Conservation (phyloP, 176 grass and related monocot species). For the Oryza meridionalis region DNA sequence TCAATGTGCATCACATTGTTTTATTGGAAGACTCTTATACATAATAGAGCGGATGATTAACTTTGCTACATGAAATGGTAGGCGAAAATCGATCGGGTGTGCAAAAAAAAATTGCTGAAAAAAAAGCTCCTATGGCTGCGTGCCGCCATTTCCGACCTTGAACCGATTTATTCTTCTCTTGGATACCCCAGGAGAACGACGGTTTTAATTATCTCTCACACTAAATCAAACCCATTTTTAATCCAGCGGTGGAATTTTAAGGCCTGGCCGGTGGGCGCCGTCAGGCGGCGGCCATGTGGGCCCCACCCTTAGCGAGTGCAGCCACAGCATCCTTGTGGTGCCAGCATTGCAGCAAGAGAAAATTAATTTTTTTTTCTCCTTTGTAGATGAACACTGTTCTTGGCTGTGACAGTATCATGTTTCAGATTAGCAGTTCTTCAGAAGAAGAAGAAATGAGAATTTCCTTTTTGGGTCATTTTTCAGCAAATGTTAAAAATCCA, state of each 20-base stretch:
- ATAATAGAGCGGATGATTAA: not conserved
- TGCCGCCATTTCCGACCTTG: not conserved
- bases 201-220: not conserved
- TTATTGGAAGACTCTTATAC: not conserved
- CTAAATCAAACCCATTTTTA: not conserved
- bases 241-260: conserved; percentile 23
- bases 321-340: not conserved
- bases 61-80: not conserved
- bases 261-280: not conserved
- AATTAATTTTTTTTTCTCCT: not conserved
- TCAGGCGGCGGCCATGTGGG: not conserved
- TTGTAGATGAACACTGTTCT: not conserved
- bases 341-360: not conserved
- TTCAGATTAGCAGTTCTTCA: not conserved
- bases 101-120: not conserved
- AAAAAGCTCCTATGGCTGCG: not conserved
- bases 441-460: not conserved
- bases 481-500: not conserved
- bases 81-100: not conserved
- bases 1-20: not conserved
- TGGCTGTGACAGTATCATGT: not conserved
- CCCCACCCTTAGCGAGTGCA: not conserved
- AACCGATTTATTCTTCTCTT: not conserved
- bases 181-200: not conserved
- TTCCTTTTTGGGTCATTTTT: not conserved